Evolutionary conservation across 805 yeast species (phyloP).

Genomic region (Saccharomycopsis fermentans): DNA sequence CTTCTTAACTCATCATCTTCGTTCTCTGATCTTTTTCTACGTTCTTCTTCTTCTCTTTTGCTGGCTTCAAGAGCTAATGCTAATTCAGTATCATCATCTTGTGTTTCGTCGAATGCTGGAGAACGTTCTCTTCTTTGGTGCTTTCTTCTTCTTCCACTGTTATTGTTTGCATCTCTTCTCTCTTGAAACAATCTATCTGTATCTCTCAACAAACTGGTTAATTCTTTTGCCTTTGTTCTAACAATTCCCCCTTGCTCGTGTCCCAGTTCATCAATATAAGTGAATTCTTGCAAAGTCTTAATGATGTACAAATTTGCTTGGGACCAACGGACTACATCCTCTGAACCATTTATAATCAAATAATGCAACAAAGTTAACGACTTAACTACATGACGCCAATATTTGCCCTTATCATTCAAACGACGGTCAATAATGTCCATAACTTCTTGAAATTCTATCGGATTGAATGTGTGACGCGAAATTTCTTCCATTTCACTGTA

Average conservation of each 20-base stretch:
- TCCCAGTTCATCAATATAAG: slow-evolving; percentile 61
- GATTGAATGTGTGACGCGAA: slow-evolving; percentile 60
- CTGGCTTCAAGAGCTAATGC: slow-evolving; percentile 75
- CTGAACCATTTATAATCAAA: slow-evolving; percentile 75
- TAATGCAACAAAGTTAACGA: slow-evolving; percentile 83
- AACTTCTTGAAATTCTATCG: slow-evolving; percentile 70
- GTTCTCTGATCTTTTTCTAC: slow-evolving; percentile 34
- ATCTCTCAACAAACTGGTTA: slow-evolving; percentile 69
- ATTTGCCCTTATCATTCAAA: slow-evolving; percentile 89
- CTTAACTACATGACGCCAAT: slow-evolving; percentile 95
- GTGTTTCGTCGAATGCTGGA: slow-evolving; percentile 28
- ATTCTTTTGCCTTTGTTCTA: slow-evolving; percentile 82
- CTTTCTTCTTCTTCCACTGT: slow-evolving; percentile 11
- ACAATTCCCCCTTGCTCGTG: slow-evolving; percentile 82
- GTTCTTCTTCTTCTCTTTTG: slow-evolving; percentile 58
- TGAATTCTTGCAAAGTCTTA: slow-evolving; percentile 86
- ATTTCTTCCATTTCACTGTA: slow-evolving; percentile 75
- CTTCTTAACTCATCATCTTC: slow-evolving; percentile 55
- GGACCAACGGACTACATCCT: slow-evolving; percentile 85
- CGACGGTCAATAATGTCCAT: slow-evolving; percentile 93
- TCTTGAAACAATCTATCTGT: slow-evolving; percentile 72
- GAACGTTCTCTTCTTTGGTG: slow-evolving; percentile 29
- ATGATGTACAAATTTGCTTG: slow-evolving; percentile 79
- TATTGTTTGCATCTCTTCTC: slow-evolving; percentile 34
- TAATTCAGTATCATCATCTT: slow-evolving; percentile 54